phyloP scores from a whole-genome alignment of 129 eudicot species.

The Artemisia tridentata region DNA sequence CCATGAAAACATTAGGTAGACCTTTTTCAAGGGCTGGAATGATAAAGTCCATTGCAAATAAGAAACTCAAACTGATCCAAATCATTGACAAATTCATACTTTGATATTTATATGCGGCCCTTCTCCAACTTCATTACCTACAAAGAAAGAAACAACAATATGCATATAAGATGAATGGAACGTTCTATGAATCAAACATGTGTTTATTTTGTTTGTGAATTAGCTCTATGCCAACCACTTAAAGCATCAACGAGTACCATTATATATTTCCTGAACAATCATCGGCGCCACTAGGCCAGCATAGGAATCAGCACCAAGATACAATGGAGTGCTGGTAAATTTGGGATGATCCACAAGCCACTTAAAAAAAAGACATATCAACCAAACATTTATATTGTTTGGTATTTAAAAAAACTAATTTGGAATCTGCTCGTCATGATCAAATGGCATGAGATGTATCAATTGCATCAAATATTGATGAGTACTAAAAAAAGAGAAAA shows the following conservation, averaged over 20 bases:
- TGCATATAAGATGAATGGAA: neutral
- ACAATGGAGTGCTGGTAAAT: constrained; percentile 14
- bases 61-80: neutral
- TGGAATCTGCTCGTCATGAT: neutral
- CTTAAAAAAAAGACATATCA: neutral
- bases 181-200: neutral
- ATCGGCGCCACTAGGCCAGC: constrained; percentile 10
- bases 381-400: constrained; percentile 1
- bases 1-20: neutral
- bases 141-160: neutral
- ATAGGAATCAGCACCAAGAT: constrained; percentile 23
- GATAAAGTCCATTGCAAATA: neutral
- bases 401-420: neutral
- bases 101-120: constrained; percentile 13
- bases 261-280: constrained; percentile 18
- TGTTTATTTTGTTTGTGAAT: neutral
- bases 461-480: neutral
- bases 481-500: neutral
- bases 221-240: neutral
- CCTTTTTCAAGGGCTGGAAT: neutral
- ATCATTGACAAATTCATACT: neutral
- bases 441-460: neutral
- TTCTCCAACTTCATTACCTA: constrained; percentile 23
- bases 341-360: constrained; percentile 26
- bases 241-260: neutral